A percentile compares a stretch with the other conserved stretches of the same genome.
Evolutionary conservation across 208 protist genomes (phyloP).

Genomic region (Wallacemonas sp.): DNA sequence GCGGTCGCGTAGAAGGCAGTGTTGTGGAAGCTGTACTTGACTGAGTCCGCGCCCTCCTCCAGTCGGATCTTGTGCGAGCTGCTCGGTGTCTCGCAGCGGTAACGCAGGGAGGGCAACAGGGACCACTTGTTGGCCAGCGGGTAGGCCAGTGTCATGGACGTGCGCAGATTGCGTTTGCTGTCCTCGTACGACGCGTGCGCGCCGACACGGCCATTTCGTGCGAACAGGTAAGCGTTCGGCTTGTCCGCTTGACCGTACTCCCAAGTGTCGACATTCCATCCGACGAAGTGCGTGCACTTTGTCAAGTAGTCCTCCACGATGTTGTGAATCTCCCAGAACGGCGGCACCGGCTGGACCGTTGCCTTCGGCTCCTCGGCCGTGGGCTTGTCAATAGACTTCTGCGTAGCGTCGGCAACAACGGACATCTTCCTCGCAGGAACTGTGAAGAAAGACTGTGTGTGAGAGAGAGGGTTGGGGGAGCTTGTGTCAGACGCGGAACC

Average conservation of each 20-base stretch:
- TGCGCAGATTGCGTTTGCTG: constrained; percentile 16
- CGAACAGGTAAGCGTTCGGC: constrained; percentile 57
- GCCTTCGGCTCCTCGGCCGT: neutral
- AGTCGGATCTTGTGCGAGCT: constrained; percentile 7
- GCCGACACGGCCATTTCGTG: constrained; percentile 28
- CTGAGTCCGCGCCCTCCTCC: constrained; percentile 4
- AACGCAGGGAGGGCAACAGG: constrained; percentile 5
- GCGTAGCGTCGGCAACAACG: no score
- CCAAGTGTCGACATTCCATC: constrained; percentile 45
- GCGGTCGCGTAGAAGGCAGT: constrained; percentile 36
- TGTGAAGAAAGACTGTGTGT: no score
- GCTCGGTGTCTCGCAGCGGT: neutral
- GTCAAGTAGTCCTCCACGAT: constrained; percentile 59
- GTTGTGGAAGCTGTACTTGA: constrained; percentile 37
- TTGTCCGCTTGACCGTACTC: constrained; percentile 21
- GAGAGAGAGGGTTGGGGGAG: no score
- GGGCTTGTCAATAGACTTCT: no score
- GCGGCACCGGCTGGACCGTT: constrained; percentile 17
- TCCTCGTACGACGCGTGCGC: constrained; percentile 36
- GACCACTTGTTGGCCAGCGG: neutral
- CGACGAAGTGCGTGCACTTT: constrained; percentile 28
- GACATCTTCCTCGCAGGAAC: no score
- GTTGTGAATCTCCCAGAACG: constrained; percentile 41
- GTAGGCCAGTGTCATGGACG: constrained; percentile 4
- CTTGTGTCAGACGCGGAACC: no score